Percentiles rank a stretch among this genome's conserved stretches.
Evolutionary conservation across 768 basidiomycete species (phyloP).

Genomic region (Macrocybe gigantea): DNA sequence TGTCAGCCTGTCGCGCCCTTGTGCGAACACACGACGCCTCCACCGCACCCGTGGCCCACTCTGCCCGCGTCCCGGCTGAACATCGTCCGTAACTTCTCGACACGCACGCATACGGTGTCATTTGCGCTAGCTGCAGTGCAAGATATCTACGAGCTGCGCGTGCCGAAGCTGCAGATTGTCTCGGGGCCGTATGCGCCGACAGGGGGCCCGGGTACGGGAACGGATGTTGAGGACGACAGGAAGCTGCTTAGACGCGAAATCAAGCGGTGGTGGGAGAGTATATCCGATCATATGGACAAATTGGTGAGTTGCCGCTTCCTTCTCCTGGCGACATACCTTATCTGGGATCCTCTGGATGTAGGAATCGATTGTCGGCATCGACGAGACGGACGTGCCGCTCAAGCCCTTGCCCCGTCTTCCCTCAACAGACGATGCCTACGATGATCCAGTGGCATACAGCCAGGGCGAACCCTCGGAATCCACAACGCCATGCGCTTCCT

Average conservation of each 20-base stretch:
- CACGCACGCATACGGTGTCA: constrained; percentile 25
- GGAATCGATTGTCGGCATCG: constrained; percentile 35
- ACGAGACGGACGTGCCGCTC: constrained; percentile 14
- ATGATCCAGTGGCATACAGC: constrained; percentile 17
- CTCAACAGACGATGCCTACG: constrained; percentile 47
- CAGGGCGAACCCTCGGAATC: neutral
- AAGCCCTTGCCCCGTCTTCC: constrained; percentile 60
- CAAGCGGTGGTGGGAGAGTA: constrained; percentile 58
- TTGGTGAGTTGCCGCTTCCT: constrained; percentile 35
- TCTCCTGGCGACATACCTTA: neutral
- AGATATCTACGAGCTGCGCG: constrained; percentile 56
- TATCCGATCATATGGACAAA: constrained; percentile 54
- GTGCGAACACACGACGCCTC: constrained; percentile 42
- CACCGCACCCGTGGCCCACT: constrained; percentile 13
- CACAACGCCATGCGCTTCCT: neutral
- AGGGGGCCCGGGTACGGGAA: neutral
- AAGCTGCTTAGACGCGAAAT: constrained; percentile 53
- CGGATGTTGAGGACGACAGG: constrained; percentile 32
- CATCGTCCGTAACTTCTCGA: constrained; percentile 36
- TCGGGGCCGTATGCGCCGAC: constrained; percentile 15
- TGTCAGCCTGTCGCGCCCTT: constrained; percentile 27
- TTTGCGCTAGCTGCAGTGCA: constrained; percentile 41
- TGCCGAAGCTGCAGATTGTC: constrained; percentile 55
- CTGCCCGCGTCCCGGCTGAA: constrained; percentile 29
- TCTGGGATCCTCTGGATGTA: neutral